These are phyloP conservation scores for Ilyonectria robusta DNA, from an alignment of 2,329 filamentous ascomycete species.

Conservation along the genomic window DNA sequence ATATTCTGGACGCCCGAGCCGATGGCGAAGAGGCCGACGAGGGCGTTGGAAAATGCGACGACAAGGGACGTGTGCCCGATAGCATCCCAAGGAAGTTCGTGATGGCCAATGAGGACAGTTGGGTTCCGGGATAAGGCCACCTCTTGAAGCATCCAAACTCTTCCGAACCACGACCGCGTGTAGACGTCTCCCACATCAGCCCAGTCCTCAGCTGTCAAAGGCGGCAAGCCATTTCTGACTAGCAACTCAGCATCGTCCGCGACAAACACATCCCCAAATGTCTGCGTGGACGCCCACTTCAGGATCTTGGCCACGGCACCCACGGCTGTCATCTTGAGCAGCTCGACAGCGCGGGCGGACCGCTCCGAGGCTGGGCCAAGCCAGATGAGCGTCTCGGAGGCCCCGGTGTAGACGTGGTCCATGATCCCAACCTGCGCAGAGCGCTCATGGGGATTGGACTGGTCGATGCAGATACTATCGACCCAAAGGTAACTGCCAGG, in stretches of 20 bases:
- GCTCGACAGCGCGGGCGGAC: conserved; percentile 28
- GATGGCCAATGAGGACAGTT: conserved; percentile 39
- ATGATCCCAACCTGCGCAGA: conserved; percentile 42
- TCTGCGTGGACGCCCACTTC: conserved; percentile 29
- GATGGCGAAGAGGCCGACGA: conserved; percentile 33
- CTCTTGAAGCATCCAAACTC: conserved; percentile 50
- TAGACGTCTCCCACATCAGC: conserved; percentile 34
- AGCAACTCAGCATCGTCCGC: conserved; percentile 34
- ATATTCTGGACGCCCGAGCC: conserved; percentile 2
- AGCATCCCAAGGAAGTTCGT: conserved; percentile 35
- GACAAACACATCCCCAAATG: conserved; percentile 36
- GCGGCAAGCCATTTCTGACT: conserved; percentile 35
- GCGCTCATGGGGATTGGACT: conserved; percentile 34
- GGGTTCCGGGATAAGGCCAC: conserved; percentile 40
- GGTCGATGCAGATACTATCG: conserved; percentile 47
- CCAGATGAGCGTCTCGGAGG: conserved; percentile 42
- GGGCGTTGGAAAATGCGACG: conserved; percentile 30
- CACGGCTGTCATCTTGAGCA: conserved; percentile 20
- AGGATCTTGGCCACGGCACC: conserved; percentile 36
- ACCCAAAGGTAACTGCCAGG: conserved; percentile 41
- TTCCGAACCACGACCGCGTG: conserved; percentile 45
- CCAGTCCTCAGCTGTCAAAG: conserved; percentile 35
- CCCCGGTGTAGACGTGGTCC: conserved; percentile 38
- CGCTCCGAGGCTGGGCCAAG: conserved; percentile 33
- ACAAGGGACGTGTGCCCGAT: conserved; percentile 36